Evolutionary conservation across 2,329 filamentous ascomycete species (phyloP).

Genomic region (Zymoseptoria crescenta): DNA sequence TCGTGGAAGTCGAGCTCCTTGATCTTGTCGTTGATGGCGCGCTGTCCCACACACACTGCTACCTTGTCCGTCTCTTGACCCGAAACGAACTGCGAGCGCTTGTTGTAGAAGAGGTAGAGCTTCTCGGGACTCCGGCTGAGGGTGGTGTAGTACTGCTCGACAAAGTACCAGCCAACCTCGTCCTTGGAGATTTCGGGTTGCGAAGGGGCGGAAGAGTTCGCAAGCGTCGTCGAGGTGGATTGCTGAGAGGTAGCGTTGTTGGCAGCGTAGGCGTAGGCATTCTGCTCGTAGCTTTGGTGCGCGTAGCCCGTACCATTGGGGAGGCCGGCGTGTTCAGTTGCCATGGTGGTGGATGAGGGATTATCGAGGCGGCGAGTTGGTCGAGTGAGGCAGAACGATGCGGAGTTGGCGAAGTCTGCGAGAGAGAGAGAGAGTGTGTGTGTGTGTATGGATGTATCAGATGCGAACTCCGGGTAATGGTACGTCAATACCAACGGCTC

Average conservation of each 20-base stretch:
- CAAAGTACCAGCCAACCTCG: constrained; percentile 98
- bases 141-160: constrained; percentile 98
- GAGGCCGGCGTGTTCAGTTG: constrained; percentile 32
- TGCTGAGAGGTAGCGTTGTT: constrained; percentile 18
- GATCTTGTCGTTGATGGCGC: constrained; percentile 88
- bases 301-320: constrained; percentile 44
- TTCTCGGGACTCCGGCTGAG: constrained; percentile 90
- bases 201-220: constrained; percentile 15
- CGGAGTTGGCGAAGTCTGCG: neutral
- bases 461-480: neutral
- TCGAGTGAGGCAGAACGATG: neutral
- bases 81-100: constrained; percentile 89
- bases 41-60: constrained; percentile 76
- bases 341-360: constrained; percentile 32
- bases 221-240: constrained; percentile 16
- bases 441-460: neutral
- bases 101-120: constrained; percentile 94
- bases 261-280: constrained; percentile 24
- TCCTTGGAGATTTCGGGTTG: constrained; percentile 60
- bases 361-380: constrained; percentile 1
- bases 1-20: constrained; percentile 89
- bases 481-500: neutral
- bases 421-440: neutral
- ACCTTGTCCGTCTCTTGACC: constrained; percentile 85
- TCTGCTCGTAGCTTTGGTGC: constrained; percentile 35